Conservation (phyloP, 805 yeast genomes). For the Starmera pachycereana region DNA sequence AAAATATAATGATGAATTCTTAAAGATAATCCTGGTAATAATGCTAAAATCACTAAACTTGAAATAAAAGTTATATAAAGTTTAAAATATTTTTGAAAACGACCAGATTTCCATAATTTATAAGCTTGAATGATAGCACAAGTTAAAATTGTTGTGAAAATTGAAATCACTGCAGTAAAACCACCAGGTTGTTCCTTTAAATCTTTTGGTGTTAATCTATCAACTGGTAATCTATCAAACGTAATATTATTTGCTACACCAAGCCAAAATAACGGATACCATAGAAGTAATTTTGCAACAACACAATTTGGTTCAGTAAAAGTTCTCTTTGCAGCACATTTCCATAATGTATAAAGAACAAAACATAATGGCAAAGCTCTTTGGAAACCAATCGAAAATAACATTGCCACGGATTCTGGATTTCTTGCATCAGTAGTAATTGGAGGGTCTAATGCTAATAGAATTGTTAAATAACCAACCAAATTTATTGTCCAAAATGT, state of each 20-base stretch:
- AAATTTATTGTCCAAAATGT: conserved; percentile 54
- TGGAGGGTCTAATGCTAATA: conserved; percentile 76
- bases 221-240: conserved; percentile 82
- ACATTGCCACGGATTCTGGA: conserved; percentile 42
- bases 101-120: conserved; percentile 70
- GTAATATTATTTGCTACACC: conserved; percentile 82
- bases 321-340: conserved; percentile 39
- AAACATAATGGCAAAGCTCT: conserved; percentile 69
- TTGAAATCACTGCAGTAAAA: conserved; percentile 44
- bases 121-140: conserved; percentile 69
- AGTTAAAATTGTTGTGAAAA: conserved; percentile 34
- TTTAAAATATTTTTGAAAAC: conserved; percentile 46
- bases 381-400: conserved; percentile 62
- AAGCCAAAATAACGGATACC: conserved; percentile 79
- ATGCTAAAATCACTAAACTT: conserved; percentile 34
- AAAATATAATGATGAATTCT: conserved; percentile 77
- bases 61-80: conserved; percentile 39
- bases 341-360: conserved; percentile 64
- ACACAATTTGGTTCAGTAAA: conserved; percentile 30
- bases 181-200: conserved; percentile 73
- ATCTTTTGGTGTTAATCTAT: conserved; percentile 66
- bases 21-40: conserved; percentile 57
- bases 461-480: conserved; percentile 78
- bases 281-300: conserved; percentile 28
- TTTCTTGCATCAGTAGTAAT: conserved; percentile 40